Conservation (phyloP, 164 flowering plant species). For the Tinospora cordifolia region DNA sequence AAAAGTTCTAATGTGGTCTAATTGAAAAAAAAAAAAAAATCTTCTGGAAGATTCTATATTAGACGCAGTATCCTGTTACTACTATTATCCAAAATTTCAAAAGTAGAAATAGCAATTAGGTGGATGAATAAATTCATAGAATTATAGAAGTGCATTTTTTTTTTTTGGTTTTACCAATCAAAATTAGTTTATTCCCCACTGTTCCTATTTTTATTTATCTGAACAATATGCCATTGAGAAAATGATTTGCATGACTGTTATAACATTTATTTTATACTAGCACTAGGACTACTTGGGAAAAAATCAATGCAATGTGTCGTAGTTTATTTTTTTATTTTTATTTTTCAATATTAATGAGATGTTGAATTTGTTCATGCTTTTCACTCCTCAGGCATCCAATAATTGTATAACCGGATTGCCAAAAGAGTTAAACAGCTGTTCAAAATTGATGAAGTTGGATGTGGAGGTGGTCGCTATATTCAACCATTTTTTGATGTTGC, state of each 20-base stretch:
- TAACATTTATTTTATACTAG: neutral
- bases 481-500: neutral
- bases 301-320: neutral
- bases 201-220: neutral
- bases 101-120: too few relatives aligned
- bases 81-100: too few relatives aligned
- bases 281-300: neutral
- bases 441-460: slow-evolving; percentile 68
- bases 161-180: too few relatives aligned
- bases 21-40: too few relatives aligned
- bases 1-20: too few relatives aligned
- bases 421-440: slow-evolving; percentile 61
- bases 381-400: slow-evolving; percentile 75
- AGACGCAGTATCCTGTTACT: too few relatives aligned
- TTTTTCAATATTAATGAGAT: neutral
- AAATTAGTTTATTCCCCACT: neutral
- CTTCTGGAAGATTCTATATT: too few relatives aligned
- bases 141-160: too few relatives aligned
- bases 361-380: slow-evolving; percentile 9
- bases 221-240: neutral
- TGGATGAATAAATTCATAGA: too few relatives aligned
- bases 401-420: slow-evolving; percentile 67
- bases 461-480: slow-evolving; percentile 56
- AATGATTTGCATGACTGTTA: neutral
- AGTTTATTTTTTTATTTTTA: too few relatives aligned